phyloP scores from a whole-genome alignment of 495 filamentous ascomycete genomes.

The Recurvomyces mirabilis region DNA sequence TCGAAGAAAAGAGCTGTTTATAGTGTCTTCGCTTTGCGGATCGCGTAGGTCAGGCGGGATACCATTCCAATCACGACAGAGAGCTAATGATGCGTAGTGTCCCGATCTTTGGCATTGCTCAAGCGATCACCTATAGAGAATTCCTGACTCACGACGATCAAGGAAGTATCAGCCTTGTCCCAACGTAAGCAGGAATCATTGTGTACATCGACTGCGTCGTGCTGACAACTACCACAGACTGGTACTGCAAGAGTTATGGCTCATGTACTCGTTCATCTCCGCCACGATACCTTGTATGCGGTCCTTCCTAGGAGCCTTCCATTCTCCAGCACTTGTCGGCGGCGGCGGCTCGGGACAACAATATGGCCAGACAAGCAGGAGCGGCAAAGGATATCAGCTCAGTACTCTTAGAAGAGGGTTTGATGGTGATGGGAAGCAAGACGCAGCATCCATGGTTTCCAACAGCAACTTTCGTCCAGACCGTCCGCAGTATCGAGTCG shows the following conservation, averaged over 20 bases:
- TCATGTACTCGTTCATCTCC: constrained; percentile 3
- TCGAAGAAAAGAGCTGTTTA: not conserved
- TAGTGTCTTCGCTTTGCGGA: not conserved
- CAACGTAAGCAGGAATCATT: no score
- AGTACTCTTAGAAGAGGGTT: not conserved
- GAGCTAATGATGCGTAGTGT: not conserved
- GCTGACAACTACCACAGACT: no score
- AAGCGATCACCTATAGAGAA: not conserved
- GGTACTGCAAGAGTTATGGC: not conserved
- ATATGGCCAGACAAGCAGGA: not conserved
- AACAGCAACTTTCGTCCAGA: constrained; percentile 1
- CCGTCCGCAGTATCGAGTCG: not conserved
- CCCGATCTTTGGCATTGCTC: not conserved
- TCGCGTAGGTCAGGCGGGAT: not conserved
- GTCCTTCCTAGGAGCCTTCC: constrained; percentile 1
- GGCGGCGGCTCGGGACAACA: not conserved
- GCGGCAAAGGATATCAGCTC: not conserved
- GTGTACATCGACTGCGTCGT: no score
- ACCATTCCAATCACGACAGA: not conserved
- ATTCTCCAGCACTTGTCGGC: not conserved
- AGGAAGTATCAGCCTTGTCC: not conserved
- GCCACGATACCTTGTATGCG: constrained; percentile 1
- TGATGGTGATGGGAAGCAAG: not conserved
- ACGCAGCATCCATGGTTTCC: not conserved
- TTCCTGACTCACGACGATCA: not conserved